Evolutionary conservation across 306 rosid genomes (phyloP), one percentile per base, ranked within the genome.

Genomic region (Betula pendula): DNA sequence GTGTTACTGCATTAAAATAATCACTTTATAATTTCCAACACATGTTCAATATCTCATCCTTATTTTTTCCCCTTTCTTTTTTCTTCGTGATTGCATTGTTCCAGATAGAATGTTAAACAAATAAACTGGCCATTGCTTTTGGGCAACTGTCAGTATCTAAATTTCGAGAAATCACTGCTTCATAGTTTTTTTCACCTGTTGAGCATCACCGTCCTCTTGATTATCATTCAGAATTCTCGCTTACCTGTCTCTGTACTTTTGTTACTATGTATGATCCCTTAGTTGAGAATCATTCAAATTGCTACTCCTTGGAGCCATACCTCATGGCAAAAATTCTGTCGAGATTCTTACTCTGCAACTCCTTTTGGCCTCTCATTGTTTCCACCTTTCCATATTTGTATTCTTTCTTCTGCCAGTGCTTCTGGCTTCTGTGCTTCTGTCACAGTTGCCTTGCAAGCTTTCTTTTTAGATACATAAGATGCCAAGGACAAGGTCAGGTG

Each of bases 371-470:
- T 78, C 90, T 87, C 91, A 85, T 77, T 82, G 80, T 88, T 87
- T 89, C 96, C 90, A 67, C 93, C 96, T 84, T 89, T 82, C 93
- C 86, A 11, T 81, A 84, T 87, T 79, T 91, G 86, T 86, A 73
- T 70, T 85, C 93, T 91, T 84, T 89, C 88, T 83, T 84, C 92
- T 85, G 17, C 79, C 85, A 85, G 73, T 75, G 93, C 91, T 87
- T 91, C 84, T 85, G 93, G 90, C 93, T 75, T 75, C 91, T 81
- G 88, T 85, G 93, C 84, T 85, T 82, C 84, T 82, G 81, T 87
- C 90, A 86, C 89, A 91, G 89, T 87, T 87, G 87, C 89, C 90
- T 77, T 84, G 86, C 88, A 87, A 91, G 96, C 89, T 85, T 91
- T 66, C 83, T 83, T 82, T 84, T 50, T 89, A 89, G 90, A 85